Conservation (phyloP, 345 rosid species). For the Aethionema arabicum region DNA sequence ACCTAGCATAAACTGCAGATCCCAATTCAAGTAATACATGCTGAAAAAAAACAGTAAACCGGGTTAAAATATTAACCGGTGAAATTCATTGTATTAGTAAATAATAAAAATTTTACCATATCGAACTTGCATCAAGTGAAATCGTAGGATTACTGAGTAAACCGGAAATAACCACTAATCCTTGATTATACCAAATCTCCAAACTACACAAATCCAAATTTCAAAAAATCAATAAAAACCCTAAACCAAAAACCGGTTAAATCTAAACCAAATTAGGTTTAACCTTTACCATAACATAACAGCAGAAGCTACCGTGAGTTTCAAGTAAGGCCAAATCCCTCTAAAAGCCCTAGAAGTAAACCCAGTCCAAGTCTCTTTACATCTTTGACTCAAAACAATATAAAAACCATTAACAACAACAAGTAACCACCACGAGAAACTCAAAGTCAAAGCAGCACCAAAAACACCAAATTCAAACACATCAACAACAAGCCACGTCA, state of each 20-base stretch:
- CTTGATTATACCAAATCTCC: constrained; percentile 98
- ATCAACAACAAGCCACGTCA: constrained; percentile 57
- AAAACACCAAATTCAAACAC: constrained; percentile 61
- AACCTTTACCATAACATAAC: constrained; percentile 74
- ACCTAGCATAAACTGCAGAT: constrained; percentile 87
- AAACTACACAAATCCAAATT: constrained; percentile 44
- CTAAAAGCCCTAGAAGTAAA: constrained; percentile 56
- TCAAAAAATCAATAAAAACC: neutral
- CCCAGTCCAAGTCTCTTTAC: constrained; percentile 85
- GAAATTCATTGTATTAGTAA: neutral
- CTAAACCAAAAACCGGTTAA: neutral
- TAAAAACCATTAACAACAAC: constrained; percentile 51
- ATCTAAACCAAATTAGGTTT: neutral
- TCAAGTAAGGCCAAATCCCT: constrained; percentile 95
- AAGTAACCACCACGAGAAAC: constrained; percentile 85
- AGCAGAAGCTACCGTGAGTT: constrained; percentile 84
- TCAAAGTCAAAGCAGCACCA: constrained; percentile 67
- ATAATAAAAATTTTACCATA: constrained; percentile 48
- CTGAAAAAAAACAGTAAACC: constrained; percentile 39
- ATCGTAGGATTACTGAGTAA: constrained; percentile 71
- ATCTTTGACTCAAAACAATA: constrained; percentile 62
- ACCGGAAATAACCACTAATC: constrained; percentile 83
- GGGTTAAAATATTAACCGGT: neutral
- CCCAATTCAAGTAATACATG: constrained; percentile 85
- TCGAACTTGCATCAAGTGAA: constrained; percentile 80